Evolutionary conservation across 768 basidiomycete genomes (phyloP).

Genomic region (Mycena haematopus): DNA sequence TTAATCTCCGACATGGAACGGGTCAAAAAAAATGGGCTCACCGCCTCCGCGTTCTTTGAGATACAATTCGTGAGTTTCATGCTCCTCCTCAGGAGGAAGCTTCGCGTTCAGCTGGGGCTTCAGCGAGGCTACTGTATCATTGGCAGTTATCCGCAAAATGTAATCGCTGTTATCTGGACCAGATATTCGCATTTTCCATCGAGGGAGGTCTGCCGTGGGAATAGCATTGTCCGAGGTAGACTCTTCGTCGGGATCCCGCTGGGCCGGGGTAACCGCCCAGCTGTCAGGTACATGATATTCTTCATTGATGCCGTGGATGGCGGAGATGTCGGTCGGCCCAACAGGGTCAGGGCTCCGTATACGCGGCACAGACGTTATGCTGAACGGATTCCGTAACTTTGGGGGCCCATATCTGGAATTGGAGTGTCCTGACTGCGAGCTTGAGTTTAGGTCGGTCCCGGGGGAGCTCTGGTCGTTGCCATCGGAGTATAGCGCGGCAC

Average conservation of each 20-base stretch:
- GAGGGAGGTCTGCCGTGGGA: conserved; percentile 41
- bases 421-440: conserved; percentile 42
- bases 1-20: background rate
- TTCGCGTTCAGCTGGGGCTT: conserved; percentile 30
- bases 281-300: conserved; percentile 77
- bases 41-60: conserved; percentile 80
- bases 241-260: conserved; percentile 39
- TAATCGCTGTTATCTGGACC: conserved; percentile 75
- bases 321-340: too few species aligned
- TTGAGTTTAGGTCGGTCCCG: conserved; percentile 48
- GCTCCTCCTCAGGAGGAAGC: conserved; percentile 39
- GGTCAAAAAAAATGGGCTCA: conserved; percentile 38
- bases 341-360: background rate
- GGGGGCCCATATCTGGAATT: conserved; percentile 34
- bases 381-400: conserved; percentile 50
- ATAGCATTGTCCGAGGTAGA: conserved; percentile 37
- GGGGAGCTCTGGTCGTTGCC: conserved; percentile 47
- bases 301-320: background rate
- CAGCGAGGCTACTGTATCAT: conserved; percentile 50
- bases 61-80: conserved; percentile 72
- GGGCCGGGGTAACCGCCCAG: conserved; percentile 65
- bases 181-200: conserved; percentile 84
- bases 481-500: conserved; percentile 38
- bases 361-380: background rate
- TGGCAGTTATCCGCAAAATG: conserved; percentile 55